phyloP scores from a whole-genome alignment of 1,139 yeast genomes.

The Ogataea hybrid region DNA sequence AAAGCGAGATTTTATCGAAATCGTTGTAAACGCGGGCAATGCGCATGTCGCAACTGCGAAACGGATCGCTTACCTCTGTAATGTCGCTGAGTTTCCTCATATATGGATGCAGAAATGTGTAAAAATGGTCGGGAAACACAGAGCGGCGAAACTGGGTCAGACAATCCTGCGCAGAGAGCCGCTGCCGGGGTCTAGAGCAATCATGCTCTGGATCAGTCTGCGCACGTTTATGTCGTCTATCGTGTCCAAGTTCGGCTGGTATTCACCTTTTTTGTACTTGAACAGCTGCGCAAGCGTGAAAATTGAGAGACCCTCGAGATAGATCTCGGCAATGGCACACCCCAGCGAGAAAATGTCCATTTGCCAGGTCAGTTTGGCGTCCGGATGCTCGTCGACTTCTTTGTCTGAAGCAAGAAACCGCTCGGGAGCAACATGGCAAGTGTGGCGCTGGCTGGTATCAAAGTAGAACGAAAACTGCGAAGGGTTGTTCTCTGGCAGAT shows the following conservation, averaged over 20 bases:
- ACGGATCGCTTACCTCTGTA: slow-evolving; percentile 30
- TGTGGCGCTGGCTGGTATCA: slow-evolving; percentile 83
- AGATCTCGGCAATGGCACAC: slow-evolving; percentile 89
- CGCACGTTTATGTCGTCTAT: slow-evolving; percentile 51
- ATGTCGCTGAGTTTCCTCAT: slow-evolving; percentile 37
- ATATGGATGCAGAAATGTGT: slow-evolving; percentile 67
- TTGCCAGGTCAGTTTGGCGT: slow-evolving; percentile 49
- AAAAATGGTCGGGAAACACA: slow-evolving; percentile 72
- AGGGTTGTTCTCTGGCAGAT: slow-evolving; percentile 90
- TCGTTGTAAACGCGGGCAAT: slow-evolving; percentile 57
- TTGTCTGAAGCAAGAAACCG: slow-evolving; percentile 52
- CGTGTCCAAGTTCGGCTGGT: slow-evolving; percentile 55
- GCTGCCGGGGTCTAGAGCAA: slow-evolving; percentile 51
- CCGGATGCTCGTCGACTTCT: slow-evolving; percentile 30
- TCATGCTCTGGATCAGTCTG: slow-evolving; percentile 59
- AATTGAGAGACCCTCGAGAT: slow-evolving; percentile 80
- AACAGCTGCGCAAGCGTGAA: slow-evolving; percentile 86
- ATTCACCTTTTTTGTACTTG: slow-evolving; percentile 72
- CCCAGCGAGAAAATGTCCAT: slow-evolving; percentile 94
- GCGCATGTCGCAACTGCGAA: slow-evolving; percentile 54
- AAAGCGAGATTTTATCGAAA: slow-evolving; percentile 50
- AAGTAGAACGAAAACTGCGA: slow-evolving; percentile 91
- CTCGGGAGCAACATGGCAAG: slow-evolving; percentile 94
- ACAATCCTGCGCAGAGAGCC: slow-evolving; percentile 56
- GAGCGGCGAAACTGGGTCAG: slow-evolving; percentile 47